Base-by-base conservation (phyloP, 1,284 basidiomycete genomes). In the Heliocybe sulcata region DNA sequence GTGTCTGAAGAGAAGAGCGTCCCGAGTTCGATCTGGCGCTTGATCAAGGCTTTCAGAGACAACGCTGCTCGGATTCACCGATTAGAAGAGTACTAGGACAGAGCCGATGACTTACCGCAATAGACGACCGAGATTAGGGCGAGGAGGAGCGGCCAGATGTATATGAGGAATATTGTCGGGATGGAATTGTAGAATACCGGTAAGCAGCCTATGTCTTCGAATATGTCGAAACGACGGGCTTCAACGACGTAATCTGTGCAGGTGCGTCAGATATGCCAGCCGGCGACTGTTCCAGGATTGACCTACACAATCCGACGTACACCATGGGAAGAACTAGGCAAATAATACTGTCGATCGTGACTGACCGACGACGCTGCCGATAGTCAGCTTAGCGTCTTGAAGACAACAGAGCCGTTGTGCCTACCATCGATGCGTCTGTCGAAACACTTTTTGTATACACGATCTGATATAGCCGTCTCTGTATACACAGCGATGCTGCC, bases 401-500 rank as follows among this genome's bases (percentile, higher is more conserved):
- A n/a, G n/a, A n/a, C n/a, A n/a, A n/a, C n/a, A n/a, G n/a, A n/a
- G n/a, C n/a, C n/a, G n/a, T n/a, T n/a, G n/a, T n/a, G n/a, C n/a
- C n/a, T n/a, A n/a, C n/a, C n/a, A n/a, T 57, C 27, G 51, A 60
- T 59, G 69, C 6, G 69, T 59, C 48, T 72, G 59, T 25, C 58
- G 54, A 55, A 60, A 61, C 35, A 67, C 33, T 1, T 63, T 64
- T 59, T 61, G 66, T 35, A 51, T 58, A 56, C 11, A 75, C 70
- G 38, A 81, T 75, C 38, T 65, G 59, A 45, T 74, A 74, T 22
- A 81, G 62, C 3, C 75, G 69, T 2, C 75, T 72, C 50, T 73
- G 74, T 58, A 80, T 77, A 54, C 73, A 75, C 0, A 80, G 61
- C 20, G 69, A 71, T 0, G 74, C 59, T 1, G 70, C 70, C 11